These are phyloP conservation scores for Trametes polyzona DNA, from an alignment of 1,284 basidiomycete species.

Conservation along the genomic window DNA sequence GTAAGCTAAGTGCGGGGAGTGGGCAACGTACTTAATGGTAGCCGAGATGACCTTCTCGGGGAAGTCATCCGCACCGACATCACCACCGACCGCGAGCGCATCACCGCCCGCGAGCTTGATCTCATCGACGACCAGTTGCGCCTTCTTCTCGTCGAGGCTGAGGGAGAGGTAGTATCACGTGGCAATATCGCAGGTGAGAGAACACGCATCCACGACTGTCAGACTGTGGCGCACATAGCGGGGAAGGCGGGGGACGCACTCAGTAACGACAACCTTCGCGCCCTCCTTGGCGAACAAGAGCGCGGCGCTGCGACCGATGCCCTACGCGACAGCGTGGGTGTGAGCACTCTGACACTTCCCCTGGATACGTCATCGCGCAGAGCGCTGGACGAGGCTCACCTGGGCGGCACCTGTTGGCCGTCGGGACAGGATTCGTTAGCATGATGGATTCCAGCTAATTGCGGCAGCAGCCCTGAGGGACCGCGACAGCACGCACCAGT, in stretches of 20 bases:
- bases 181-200: not conserved
- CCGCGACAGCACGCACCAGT: conserved; percentile 60
- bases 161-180: conserved; percentile 5
- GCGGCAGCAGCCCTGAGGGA: conserved; percentile 22
- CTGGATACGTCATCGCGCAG: conserved; percentile 5
- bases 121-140: conserved; percentile 70
- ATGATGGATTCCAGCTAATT: conserved; percentile 1
- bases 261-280: conserved; percentile 84
- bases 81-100: conserved; percentile 71
- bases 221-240: not conserved
- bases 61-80: conserved; percentile 83
- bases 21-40: conserved; percentile 65
- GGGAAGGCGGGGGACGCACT: conserved; percentile 50
- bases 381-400: conserved; percentile 42
- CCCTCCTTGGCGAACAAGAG: conserved; percentile 84
- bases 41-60: conserved; percentile 79
- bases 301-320: conserved; percentile 77
- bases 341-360: not conserved
- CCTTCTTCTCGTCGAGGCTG: conserved; percentile 72
- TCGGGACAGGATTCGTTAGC: conserved; percentile 7
- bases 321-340: conserved; percentile 44
- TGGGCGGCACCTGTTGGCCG: conserved; percentile 66
- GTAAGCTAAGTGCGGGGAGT: not conserved
- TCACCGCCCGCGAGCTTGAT: conserved; percentile 77
- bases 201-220: not conserved